phyloP scores from a whole-genome alignment of 148 eudicot species.

The Nyssa sinensis region DNA sequence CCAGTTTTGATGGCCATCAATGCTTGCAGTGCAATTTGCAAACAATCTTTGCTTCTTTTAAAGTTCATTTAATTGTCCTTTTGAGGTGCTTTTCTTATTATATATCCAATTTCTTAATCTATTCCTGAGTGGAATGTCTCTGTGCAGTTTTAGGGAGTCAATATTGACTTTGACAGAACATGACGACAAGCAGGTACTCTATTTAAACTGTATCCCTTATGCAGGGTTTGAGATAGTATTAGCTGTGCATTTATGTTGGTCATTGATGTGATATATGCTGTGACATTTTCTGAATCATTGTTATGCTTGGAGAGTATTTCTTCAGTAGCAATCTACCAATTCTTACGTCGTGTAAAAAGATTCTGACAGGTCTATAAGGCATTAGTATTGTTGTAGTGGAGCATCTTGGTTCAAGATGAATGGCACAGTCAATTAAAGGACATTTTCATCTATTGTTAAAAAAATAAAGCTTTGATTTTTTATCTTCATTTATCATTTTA shows the following conservation, averaged over 20 bases:
- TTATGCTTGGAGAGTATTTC: no score
- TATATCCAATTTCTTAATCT: background rate
- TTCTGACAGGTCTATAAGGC: no score
- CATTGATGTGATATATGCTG: background rate
- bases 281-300: background rate
- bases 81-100: background rate
- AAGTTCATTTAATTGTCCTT: background rate
- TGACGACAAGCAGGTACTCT: constrained; percentile 72
- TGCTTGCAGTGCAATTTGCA: background rate
- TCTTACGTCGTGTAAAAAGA: background rate
- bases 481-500: no score
- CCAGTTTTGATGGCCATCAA: background rate
- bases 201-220: constrained; percentile 2
- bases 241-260: background rate
- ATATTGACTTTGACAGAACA: constrained; percentile 74
- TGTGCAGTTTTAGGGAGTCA: constrained; percentile 82
- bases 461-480: no score
- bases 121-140: constrained; percentile 15
- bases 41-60: background rate
- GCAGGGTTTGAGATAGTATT: background rate
- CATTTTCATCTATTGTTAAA: no score
- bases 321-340: background rate
- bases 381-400: no score
- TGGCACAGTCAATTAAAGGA: no score
- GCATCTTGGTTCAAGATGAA: no score